Conservation (phyloP, 805 yeast species). For the Pichia thaimueangensis region DNA sequence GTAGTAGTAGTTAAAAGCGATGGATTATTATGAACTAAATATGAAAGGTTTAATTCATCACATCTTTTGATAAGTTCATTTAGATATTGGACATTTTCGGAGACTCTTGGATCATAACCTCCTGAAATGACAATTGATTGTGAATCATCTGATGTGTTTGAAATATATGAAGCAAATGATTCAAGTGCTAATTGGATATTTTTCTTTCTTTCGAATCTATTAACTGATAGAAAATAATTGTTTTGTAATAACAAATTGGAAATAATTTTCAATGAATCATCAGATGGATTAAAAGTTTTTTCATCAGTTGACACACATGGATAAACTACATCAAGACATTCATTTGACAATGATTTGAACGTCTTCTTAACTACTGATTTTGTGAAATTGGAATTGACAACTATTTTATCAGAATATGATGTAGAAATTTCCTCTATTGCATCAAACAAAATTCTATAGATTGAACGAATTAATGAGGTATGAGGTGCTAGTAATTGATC, state of each 20-base stretch:
- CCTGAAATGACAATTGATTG: slow-evolving; percentile 73
- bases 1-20: neutral
- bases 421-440: slow-evolving; percentile 77
- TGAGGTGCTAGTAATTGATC: slow-evolving; percentile 72
- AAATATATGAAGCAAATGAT: slow-evolving; percentile 47
- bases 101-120: slow-evolving; percentile 75
- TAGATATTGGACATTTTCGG: slow-evolving; percentile 71
- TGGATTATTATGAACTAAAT: neutral
- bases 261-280: slow-evolving; percentile 29
- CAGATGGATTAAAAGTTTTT: slow-evolving; percentile 8
- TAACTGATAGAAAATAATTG: slow-evolving; percentile 62
- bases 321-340: slow-evolving; percentile 53
- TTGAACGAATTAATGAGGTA: slow-evolving; percentile 43
- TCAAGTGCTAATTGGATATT: slow-evolving; percentile 71
- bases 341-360: slow-evolving; percentile 37
- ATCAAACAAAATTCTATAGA: slow-evolving; percentile 83
- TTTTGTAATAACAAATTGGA: slow-evolving; percentile 30
- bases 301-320: slow-evolving; percentile 61
- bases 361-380: slow-evolving; percentile 58
- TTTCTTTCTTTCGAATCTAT: slow-evolving; percentile 85
- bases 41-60: slow-evolving; percentile 17
- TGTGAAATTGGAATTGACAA: slow-evolving; percentile 87
- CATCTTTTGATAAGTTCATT: slow-evolving; percentile 50
- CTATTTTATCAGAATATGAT: slow-evolving; percentile 64
- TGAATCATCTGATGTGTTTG: slow-evolving; percentile 25